Base-by-base conservation (phyloP, 148 eudicot genomes). In the Suaeda aralocaspica region DNA sequence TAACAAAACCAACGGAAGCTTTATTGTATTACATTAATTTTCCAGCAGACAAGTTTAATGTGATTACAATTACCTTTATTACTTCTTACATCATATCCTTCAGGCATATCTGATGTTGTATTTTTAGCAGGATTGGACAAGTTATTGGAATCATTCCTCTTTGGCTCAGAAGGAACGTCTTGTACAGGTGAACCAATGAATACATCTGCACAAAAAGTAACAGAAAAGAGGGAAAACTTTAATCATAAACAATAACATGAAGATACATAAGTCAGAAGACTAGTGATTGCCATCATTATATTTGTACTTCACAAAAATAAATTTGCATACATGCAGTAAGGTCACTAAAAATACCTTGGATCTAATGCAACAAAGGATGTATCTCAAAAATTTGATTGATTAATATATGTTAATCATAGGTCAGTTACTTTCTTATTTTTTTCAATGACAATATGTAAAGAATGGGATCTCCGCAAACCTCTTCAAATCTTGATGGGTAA, bases 171-270 rank as follows among this genome's bases (percentile, higher is more conserved):
- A 67, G 71, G 13, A 24, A 49, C 24, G 42, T 28, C 46, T n/a
- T 46, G 34, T 34, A 48, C 19, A 39, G 79, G 72, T 69, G 67
- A 52, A 60, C 64, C 64, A 15, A 69, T 58, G 29, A 73, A 30
- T 65, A 53, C 71, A 46, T 57, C 83, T 76, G 51, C 10, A 29
- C 39, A 63, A 71, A 72, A 60, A 60, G 14, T 14, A 51, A 39
- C 69, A 33, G 24, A 61, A 62, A 45, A 55, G 9, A 12, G 30
- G 66, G 2, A 24, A 49, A 5, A 57, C 13, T 10, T 60, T 34
- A 33, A 34, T 13, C 45, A 60, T 18, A 33, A 45, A 33, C 64
- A 60, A n/a, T 60, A 59, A 33, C 5, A 33, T 5, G 45, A 31
- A 60, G 45, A 57, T 4, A 49, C 53, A 49, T 18, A 14, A 4